phyloP scores from a whole-genome alignment of 352 stramenopile species.

The Sclerospora graminicola region DNA sequence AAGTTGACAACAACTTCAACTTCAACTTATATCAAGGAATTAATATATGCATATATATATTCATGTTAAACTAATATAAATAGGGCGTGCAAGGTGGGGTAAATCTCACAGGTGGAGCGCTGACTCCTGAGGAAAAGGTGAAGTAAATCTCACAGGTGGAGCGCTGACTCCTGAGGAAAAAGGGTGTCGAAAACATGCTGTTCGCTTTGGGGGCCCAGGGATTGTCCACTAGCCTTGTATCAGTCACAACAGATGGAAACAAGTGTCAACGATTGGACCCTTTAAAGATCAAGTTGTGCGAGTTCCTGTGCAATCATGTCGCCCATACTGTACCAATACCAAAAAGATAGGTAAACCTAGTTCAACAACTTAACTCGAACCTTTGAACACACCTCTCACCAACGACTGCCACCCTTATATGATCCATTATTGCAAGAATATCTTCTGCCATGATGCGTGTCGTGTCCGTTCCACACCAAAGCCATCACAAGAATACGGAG shows the following conservation, averaged over 20 bases:
- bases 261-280: constrained; percentile 40
- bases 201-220: constrained; percentile 22
- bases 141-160: too few species aligned
- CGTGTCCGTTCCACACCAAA: constrained; percentile 39
- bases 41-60: too few species aligned
- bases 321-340: constrained; percentile 22
- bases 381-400: constrained; percentile 24
- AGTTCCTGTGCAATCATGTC: constrained; percentile 56
- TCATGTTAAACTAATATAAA: too few species aligned
- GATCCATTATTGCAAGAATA: constrained; percentile 39
- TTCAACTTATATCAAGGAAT: too few species aligned
- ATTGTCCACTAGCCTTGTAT: constrained; percentile 28
- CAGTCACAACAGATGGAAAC: constrained; percentile 40
- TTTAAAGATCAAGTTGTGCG: constrained; percentile 26
- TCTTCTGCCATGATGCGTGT: constrained; percentile 51
- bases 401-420: constrained; percentile 38
- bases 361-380: background rate
- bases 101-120: too few species aligned
- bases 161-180: too few species aligned
- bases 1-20: too few species aligned
- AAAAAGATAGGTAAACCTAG: background rate
- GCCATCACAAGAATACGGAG: constrained; percentile 43
- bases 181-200: constrained; percentile 29
- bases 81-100: too few species aligned
- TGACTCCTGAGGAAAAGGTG: too few species aligned